These are phyloP conservation scores for Calocera viscosa DNA, from an alignment of 768 basidiomycete genomes.

Conservation along the genomic window DNA sequence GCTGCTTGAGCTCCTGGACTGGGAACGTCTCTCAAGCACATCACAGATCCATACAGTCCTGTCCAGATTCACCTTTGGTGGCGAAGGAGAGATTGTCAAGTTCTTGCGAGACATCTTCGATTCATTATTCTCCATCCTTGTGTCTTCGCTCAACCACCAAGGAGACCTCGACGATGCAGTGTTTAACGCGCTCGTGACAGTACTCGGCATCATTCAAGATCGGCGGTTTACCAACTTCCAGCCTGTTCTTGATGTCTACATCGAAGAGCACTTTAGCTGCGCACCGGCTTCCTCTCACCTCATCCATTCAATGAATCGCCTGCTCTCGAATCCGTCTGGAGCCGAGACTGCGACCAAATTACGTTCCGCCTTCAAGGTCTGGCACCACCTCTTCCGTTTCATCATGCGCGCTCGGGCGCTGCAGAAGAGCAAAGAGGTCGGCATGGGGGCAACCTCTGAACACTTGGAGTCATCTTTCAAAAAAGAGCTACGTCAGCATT, in stretches of 20 bases:
- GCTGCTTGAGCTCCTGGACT: constrained; percentile 63
- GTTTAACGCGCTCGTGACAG: constrained; percentile 81
- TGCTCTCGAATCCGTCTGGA: constrained; percentile 60
- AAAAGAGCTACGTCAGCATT: constrained; percentile 62
- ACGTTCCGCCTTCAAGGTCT: constrained; percentile 85
- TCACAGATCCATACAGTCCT: constrained; percentile 34
- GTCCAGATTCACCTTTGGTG: constrained; percentile 77
- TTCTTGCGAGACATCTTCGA: constrained; percentile 86
- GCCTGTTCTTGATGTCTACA: constrained; percentile 85
- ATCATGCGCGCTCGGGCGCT: constrained; percentile 80
- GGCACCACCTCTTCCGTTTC: constrained; percentile 94
- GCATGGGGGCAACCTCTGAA: constrained; percentile 72
- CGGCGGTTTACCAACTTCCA: constrained; percentile 92
- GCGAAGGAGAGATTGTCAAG: constrained; percentile 89
- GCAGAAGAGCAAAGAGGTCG: constrained; percentile 68
- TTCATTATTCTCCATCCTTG: constrained; percentile 78
- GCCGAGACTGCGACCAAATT: constrained; percentile 63
- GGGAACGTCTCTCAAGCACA: constrained; percentile 58
- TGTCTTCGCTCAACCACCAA: constrained; percentile 56
- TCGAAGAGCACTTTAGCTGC: constrained; percentile 75
- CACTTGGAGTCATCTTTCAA: constrained; percentile 78
- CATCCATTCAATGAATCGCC: constrained; percentile 73
- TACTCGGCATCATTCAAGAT: constrained; percentile 86
- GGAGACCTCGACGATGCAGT: constrained; percentile 75
- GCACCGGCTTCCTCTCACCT: constrained; percentile 72